Evolutionary conservation across 2,329 filamentous ascomycete species (phyloP).

Genomic region (Aspergillus versicolor): DNA sequence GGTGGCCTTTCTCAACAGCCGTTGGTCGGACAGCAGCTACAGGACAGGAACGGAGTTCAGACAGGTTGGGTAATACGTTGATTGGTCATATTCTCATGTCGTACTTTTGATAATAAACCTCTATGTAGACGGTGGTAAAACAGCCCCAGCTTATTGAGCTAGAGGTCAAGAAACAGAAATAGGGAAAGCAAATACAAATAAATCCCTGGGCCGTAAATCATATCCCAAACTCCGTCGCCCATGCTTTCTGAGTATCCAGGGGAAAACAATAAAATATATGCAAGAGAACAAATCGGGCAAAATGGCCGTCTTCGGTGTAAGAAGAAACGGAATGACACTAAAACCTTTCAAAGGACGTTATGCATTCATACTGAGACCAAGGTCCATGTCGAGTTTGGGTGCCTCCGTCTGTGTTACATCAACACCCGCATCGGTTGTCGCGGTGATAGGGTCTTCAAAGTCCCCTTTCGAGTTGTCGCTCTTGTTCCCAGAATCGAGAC

Average conservation of each 20-base stretch:
- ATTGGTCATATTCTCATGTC: constrained; percentile 14
- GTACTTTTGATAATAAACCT: constrained; percentile 12
- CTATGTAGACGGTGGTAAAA: constrained; percentile 9
- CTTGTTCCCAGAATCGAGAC: constrained; percentile 18
- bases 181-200: background rate
- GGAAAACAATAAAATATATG: background rate
- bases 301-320: background rate
- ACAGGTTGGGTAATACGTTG: background rate
- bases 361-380: constrained; percentile 17
- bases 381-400: constrained; percentile 21
- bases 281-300: constrained; percentile 3
- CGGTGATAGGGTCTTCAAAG: background rate
- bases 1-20: background rate
- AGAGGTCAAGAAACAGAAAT: background rate
- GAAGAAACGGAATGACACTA: background rate
- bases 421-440: background rate
- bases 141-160: background rate
- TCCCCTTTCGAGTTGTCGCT: constrained; percentile 9
- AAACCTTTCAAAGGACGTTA: background rate
- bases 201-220: background rate
- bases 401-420: constrained; percentile 14
- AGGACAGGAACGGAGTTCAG: background rate
- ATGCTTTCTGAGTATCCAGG: constrained; percentile 1
- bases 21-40: background rate
- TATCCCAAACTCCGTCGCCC: constrained; percentile 6